Conservation (phyloP, 2,329 filamentous ascomycete species). For the Diatrype stigma region DNA sequence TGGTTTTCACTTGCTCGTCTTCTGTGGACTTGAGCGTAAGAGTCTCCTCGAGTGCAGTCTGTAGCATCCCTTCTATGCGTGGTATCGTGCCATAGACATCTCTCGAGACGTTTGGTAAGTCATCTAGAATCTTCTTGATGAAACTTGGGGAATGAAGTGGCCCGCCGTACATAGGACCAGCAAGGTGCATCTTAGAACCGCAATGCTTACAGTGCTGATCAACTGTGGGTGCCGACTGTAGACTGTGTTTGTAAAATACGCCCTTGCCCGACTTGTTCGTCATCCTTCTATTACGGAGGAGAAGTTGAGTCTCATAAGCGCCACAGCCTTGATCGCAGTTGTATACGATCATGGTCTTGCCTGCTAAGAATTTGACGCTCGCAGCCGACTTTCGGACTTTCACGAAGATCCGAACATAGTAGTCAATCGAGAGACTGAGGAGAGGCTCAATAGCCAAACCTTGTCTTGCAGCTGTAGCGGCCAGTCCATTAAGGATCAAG, state of each 20-base stretch:
- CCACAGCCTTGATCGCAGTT: conserved; percentile 88
- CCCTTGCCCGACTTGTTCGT: conserved; percentile 67
- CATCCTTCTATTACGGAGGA: conserved; percentile 65
- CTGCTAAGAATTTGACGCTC: conserved; percentile 84
- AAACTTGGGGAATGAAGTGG: conserved; percentile 82
- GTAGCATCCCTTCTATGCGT: conserved; percentile 87
- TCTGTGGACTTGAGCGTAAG: conserved; percentile 27
- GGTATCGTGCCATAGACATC: conserved; percentile 74
- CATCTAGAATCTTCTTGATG: conserved; percentile 70
- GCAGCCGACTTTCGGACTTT: conserved; percentile 73
- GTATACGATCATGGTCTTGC: conserved; percentile 90
- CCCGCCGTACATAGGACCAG: conserved; percentile 92
- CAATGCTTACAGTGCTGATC: conserved; percentile 75
- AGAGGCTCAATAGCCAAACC: conserved; percentile 86
- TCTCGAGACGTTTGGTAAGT: conserved; percentile 62
- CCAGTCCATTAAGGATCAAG: conserved; percentile 78
- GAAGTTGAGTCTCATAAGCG: conserved; percentile 79
- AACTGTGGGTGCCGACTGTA: conserved; percentile 66
- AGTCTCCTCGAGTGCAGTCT: conserved; percentile 77
- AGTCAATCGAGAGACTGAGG: conserved; percentile 91
- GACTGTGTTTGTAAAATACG: conserved; percentile 72
- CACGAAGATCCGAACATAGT: conserved; percentile 88
- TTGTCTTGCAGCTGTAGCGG: conserved; percentile 76
- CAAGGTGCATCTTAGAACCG: conserved; percentile 78
- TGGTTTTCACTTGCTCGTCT: conserved; percentile 16